Base-by-base conservation (phyloP, 257 asterid genomes). In the Solanum sejunctum region DNA sequence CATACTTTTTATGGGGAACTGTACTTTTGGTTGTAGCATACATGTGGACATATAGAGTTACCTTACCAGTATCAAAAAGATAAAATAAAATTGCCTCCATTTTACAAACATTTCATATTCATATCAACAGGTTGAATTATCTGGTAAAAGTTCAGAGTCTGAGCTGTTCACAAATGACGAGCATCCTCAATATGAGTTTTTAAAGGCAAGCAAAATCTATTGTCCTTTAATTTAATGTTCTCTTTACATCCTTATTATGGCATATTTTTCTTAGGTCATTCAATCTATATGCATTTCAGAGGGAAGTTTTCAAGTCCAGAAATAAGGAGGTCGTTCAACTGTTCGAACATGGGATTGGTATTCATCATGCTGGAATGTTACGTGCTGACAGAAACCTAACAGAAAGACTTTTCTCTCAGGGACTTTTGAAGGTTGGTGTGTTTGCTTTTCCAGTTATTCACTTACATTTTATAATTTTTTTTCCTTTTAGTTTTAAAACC, bases 331-430 rank as follows among this genome's bases (percentile, higher is more conserved):
- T 96, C 67, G 98, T 95, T 83, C 94, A 95, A 84, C 91, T 93
- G 78, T 96, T 95, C 86, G 98, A 94, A 75, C 69, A 91, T 84
- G 98, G 97, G 90, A 89, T 96, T 84, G 99, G 99, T 73, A 92
- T 96, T 87, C 99, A 96, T 90, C 98, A 96, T 90, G 99, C 99
- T 84, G 99, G 99, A 86, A 96, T 96, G 99, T 88, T 96, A 83
- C 98, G 99, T 45, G 88, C 94, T 43, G 99, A 96, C 88, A 94
- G 99, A 90, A 93, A 94, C 82, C 90, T 96, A 89, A 96, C 99
- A 26, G 99, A 96, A 87, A 93, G 98, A 13, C 97, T 96, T 88
- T 96, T 96, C 93, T 93, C 98, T n/a, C 95, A 92, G 91, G 99
- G 99, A 86, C 94, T 93, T 75, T 84, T 96, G 85, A 93, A 86